Percentiles rank a stretch among this genome's conserved stretches.
phyloP scores from a whole-genome alignment of 169 alveolate genomes.

The Babesia caballi region DNA sequence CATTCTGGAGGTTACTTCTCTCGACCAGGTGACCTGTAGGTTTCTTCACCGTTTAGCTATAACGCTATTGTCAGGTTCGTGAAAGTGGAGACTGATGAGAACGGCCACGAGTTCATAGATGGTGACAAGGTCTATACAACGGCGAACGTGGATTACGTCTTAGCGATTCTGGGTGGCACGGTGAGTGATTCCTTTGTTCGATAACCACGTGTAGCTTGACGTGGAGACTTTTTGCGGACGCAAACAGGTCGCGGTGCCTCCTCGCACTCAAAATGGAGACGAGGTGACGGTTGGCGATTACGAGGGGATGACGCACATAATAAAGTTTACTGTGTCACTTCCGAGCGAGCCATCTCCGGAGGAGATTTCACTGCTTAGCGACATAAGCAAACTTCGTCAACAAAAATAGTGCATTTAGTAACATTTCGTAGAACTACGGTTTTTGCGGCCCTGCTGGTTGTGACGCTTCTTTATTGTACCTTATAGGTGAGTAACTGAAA shows the following conservation, averaged over 20 bases:
- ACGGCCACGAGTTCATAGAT: constrained; percentile 23
- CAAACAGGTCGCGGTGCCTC: constrained; percentile 16
- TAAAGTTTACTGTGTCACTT: constrained; percentile 19
- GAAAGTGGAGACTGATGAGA: constrained; percentile 2
- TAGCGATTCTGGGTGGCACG: constrained; percentile 46
- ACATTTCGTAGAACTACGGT: too few species aligned
- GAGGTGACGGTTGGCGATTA: constrained; percentile 40
- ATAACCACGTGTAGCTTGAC: constrained; percentile 5
- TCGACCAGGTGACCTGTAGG: constrained; percentile 57
- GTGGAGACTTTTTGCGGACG: constrained; percentile 50
- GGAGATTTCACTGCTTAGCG: constrained; percentile 18
- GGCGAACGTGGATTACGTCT: constrained; percentile 19
- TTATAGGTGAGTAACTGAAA: too few species aligned
- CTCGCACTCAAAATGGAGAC: constrained; percentile 55
- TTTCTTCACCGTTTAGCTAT: not conserved
- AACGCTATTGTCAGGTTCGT: not conserved
- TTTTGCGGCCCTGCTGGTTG: too few species aligned
- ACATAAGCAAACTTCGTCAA: constrained; percentile 11
- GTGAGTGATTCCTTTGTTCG: constrained; percentile 6
- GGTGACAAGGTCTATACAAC: constrained; percentile 27
- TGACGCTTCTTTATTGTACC: too few species aligned
- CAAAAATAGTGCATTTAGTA: not conserved
- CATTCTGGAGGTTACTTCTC: constrained; percentile 38
- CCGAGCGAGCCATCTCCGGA: constrained; percentile 41
- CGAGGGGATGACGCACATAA: constrained; percentile 33